Evolutionary conservation across 352 stramenopile species (phyloP).

Genomic region (Phytophthora pistaciae): DNA sequence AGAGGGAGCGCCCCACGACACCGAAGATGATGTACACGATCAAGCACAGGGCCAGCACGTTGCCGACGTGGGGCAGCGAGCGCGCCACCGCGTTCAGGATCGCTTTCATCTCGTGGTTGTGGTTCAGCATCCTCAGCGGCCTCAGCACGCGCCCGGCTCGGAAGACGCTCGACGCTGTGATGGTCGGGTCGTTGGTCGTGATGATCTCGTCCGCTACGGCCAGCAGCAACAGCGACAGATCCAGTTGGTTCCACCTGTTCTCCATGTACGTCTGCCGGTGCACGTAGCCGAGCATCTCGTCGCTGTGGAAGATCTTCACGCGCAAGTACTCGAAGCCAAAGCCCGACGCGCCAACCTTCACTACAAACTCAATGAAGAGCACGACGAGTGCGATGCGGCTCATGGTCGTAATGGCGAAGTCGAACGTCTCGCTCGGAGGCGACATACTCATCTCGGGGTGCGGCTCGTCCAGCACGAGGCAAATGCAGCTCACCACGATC

Average conservation of each 20-base stretch:
- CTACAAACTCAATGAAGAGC: slow-evolving; percentile 66
- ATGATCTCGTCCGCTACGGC: slow-evolving; percentile 69
- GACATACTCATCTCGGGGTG: slow-evolving; percentile 66
- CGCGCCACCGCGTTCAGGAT: slow-evolving; percentile 77
- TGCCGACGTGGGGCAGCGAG: slow-evolving; percentile 76
- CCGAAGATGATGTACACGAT: slow-evolving; percentile 87
- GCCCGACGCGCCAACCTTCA: slow-evolving; percentile 60
- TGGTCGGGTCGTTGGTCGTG: slow-evolving; percentile 44
- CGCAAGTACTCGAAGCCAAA: slow-evolving; percentile 77
- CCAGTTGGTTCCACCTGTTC: slow-evolving; percentile 81
- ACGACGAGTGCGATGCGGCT: slow-evolving; percentile 62
- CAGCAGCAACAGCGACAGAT: slow-evolving; percentile 66
- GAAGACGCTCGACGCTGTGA: slow-evolving; percentile 67
- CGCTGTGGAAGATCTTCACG: slow-evolving; percentile 64
- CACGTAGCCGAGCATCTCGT: slow-evolving; percentile 73
- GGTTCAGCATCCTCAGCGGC: slow-evolving; percentile 77
- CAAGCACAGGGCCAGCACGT: slow-evolving; percentile 74
- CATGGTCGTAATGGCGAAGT: slow-evolving; percentile 40
- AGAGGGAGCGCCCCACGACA: slow-evolving; percentile 72
- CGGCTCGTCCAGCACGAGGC: slow-evolving; percentile 77
- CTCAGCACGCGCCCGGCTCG: slow-evolving; percentile 72
- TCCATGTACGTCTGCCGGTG: slow-evolving; percentile 80
- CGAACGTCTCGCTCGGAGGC: slow-evolving; percentile 45
- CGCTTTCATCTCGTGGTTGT: slow-evolving; percentile 82
- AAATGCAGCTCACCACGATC: slow-evolving; percentile 77